Evolutionary conservation across 1,284 basidiomycete species (phyloP).

Genomic region (Phaffia rhodozyma): DNA sequence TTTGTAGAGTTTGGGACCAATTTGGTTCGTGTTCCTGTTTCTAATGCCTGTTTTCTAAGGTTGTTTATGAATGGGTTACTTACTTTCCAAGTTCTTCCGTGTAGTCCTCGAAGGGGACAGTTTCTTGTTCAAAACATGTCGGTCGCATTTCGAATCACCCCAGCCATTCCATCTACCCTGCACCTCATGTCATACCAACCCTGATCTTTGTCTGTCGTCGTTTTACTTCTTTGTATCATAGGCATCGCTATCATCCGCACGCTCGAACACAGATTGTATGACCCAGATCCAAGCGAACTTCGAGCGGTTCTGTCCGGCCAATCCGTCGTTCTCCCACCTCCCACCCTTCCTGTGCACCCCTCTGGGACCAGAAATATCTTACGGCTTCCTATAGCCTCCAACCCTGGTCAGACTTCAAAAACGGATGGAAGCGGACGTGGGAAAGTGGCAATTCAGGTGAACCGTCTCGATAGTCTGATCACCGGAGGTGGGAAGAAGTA

Average conservation of each 20-base stretch:
- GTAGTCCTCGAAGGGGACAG: slow-evolving; percentile 34
- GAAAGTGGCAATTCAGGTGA: background rate
- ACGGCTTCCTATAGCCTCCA: background rate
- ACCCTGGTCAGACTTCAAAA: background rate
- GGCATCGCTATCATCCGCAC: slow-evolving; percentile 15
- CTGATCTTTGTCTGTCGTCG: background rate
- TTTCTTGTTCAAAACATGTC: slow-evolving; percentile 42
- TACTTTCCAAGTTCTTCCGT: too few relatives aligned
- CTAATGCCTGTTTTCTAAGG: too few relatives aligned
- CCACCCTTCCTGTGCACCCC: background rate
- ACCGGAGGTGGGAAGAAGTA: slow-evolving; percentile 2
- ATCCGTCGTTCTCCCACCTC: slow-evolving; percentile 2
- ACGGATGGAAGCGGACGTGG: background rate
- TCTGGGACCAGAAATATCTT: too few relatives aligned
- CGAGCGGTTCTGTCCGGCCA: slow-evolving; percentile 2
- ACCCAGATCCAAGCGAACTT: slow-evolving; percentile 6
- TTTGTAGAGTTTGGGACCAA: slow-evolving; percentile 72
- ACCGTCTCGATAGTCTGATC: background rate
- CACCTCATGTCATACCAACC: background rate
- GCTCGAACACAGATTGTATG: slow-evolving; percentile 12
- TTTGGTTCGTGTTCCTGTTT: slow-evolving; percentile 16
- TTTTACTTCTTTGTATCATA: background rate
- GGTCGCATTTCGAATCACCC: background rate
- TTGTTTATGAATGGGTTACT: too few relatives aligned
- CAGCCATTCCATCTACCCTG: background rate